A percentile compares a stretch with the other conserved stretches of the same genome.
Conservation (phyloP, 208 protist species). For the Trypanosoma boissoni region DNA sequence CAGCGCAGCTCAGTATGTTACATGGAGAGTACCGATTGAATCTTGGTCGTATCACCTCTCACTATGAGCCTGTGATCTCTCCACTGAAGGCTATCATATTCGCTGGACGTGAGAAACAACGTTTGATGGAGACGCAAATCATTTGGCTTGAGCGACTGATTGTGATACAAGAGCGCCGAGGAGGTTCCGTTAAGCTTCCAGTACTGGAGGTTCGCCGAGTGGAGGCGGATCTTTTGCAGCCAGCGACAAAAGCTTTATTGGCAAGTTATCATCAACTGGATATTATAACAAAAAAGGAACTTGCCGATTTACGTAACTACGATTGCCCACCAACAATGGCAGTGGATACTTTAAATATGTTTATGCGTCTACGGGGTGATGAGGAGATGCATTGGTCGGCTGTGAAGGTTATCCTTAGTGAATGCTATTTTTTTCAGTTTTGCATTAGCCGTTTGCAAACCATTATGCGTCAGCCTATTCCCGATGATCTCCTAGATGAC, state of each 20-base stretch:
- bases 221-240: slow-evolving; percentile 39
- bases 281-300: slow-evolving; percentile 36
- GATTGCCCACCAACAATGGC: slow-evolving; percentile 51
- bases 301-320: slow-evolving; percentile 66
- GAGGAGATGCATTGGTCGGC: slow-evolving; percentile 40
- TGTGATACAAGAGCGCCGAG: slow-evolving; percentile 48
- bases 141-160: slow-evolving; percentile 64
- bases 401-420: slow-evolving; percentile 64
- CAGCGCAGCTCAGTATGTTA: slow-evolving; percentile 60
- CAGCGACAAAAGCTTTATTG: slow-evolving; percentile 31
- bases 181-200: slow-evolving; percentile 29
- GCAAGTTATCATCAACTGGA: slow-evolving; percentile 51
- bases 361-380: slow-evolving; percentile 57
- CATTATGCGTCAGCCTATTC: slow-evolving; percentile 42
- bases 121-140: slow-evolving; percentile 41
- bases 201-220: slow-evolving; percentile 35
- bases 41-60: slow-evolving; percentile 36
- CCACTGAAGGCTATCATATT: slow-evolving; percentile 46
- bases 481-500: slow-evolving; percentile 34
- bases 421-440: slow-evolving; percentile 73
- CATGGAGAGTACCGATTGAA: slow-evolving; percentile 71
- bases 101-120: slow-evolving; percentile 28
- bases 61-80: slow-evolving; percentile 59
- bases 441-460: slow-evolving; percentile 60
- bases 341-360: slow-evolving; percentile 63